Conservation (phyloP, 2,329 filamentous ascomycete genomes). For the Paecilomyces sp. region DNA sequence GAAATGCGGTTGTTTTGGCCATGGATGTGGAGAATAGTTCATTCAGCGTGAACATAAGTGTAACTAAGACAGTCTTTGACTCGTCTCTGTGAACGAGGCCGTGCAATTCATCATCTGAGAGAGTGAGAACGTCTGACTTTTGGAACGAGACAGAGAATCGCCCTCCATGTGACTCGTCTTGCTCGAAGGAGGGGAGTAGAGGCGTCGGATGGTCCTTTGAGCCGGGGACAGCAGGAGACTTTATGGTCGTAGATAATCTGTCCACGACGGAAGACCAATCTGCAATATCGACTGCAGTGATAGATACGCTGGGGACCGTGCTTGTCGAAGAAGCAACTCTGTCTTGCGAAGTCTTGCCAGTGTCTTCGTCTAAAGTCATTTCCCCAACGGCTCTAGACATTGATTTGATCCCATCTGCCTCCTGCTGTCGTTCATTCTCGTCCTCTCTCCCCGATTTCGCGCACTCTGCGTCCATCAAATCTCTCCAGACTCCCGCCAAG, state of each 20-base stretch:
- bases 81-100: constrained; percentile 13
- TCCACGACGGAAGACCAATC: constrained; percentile 63
- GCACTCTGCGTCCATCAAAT: constrained; percentile 20
- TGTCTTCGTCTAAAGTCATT: constrained; percentile 10
- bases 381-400: constrained; percentile 9
- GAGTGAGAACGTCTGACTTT: constrained; percentile 45
- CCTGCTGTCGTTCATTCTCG: background rate
- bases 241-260: constrained; percentile 52
- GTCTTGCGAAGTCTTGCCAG: background rate
- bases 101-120: constrained; percentile 31
- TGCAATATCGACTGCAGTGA: constrained; percentile 73
- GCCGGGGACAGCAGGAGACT: constrained; percentile 20
- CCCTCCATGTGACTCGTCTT: background rate
- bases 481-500: constrained; percentile 48
- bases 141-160: constrained; percentile 35
- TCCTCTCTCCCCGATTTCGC: background rate
- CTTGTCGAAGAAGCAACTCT: background rate
- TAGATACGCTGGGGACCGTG: constrained; percentile 20
- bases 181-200: constrained; percentile 9
- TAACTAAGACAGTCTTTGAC: constrained; percentile 52
- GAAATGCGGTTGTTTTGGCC: constrained; percentile 66
- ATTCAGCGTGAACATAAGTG: constrained; percentile 89
- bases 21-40: constrained; percentile 81
- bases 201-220: constrained; percentile 22
- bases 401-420: background rate